Evolutionary conservation across 202 grass and related monocot genomes (phyloP), one percentile per base, ranked within the genome.

Genomic region (Hordeum pubiflorum): DNA sequence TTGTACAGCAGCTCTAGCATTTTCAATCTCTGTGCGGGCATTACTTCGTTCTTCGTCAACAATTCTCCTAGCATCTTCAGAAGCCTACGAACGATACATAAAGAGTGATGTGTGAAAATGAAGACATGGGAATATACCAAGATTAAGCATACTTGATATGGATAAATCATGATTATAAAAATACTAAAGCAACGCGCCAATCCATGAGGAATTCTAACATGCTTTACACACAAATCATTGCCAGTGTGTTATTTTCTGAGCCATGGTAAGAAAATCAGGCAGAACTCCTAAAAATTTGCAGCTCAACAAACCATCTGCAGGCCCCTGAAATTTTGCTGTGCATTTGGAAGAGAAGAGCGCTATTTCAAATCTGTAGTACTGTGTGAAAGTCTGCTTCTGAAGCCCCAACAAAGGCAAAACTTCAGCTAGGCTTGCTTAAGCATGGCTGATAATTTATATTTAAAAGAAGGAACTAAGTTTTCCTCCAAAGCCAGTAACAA

Each of bases 21-120:
- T 89, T 76, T 93, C 90, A 82, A 93, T 94, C 75, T 98, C 95
- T 4, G 50, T 56, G 64, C 63, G 74, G 71, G 95, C 88, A 84
- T 88, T 89, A 43, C 80, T 76, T 77, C 95, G 89, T 94, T 94
- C 95, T 83, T 98, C 92, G 21, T 94, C 90, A 80, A 94, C 84
- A 82, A 91, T 83, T 83, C 68, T 87, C 86, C 83, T 88, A 20
- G 95, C 95, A 91, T 89, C 92, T 91, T 93, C 92, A 80, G 86
- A 91, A 86, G 90, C 90, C 92, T 98, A 79, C 70, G 46, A 50
- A 34, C 55, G 77, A 80, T 59, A 84, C 27, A 58, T 66, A 14
- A 78, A 62, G 29, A 76, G 20, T 9, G 76, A 38, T 62, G 72
- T 7, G 69, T 77, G 10, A 65, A 80, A 64, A 44, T 73, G 70